Evolutionary conservation across 2,329 filamentous ascomycete genomes (phyloP).

Genomic region (Rhexocercosporidium sp.): DNA sequence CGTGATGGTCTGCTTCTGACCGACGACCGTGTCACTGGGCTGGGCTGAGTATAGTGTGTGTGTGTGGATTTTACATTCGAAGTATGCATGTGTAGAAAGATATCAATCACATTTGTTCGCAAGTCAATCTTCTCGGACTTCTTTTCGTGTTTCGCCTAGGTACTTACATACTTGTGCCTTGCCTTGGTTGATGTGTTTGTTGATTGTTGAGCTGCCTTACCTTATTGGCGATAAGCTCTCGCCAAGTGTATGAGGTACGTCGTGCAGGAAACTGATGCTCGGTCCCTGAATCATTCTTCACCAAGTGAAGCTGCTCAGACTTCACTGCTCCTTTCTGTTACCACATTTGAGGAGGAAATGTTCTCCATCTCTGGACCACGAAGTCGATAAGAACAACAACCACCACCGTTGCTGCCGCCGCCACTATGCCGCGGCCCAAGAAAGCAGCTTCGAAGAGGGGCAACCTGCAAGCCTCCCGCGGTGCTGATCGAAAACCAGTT

Average conservation of each 20-base stretch:
- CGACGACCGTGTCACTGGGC: conserved; percentile 2
- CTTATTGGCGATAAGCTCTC: conserved; percentile 15
- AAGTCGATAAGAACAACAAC: background rate
- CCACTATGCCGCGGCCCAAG: conserved; percentile 33
- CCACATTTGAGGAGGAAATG: background rate
- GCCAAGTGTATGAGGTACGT: conserved; percentile 2
- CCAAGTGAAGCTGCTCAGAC: background rate
- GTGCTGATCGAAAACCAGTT: conserved; percentile 17
- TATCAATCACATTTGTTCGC: background rate
- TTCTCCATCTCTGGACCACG: background rate
- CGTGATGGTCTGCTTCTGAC: too few species aligned
- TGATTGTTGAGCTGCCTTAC: too few species aligned
- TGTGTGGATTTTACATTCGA: too few species aligned
- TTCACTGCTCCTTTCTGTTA: background rate
- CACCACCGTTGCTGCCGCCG: background rate
- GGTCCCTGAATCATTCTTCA: background rate
- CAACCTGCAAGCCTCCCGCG: conserved; percentile 19
- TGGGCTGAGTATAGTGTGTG: background rate
- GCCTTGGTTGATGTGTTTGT: too few species aligned
- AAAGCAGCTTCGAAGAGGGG: conserved; percentile 24
- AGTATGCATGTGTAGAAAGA: background rate
- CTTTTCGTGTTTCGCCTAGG: too few species aligned
- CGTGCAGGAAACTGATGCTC: background rate
- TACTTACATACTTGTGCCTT: too few species aligned
- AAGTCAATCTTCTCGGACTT: background rate